A percentile compares a stretch with the other conserved stretches of the same genome.
phyloP scores from a whole-genome alignment of 1,284 basidiomycete species.

The Ganoderma boninense region DNA sequence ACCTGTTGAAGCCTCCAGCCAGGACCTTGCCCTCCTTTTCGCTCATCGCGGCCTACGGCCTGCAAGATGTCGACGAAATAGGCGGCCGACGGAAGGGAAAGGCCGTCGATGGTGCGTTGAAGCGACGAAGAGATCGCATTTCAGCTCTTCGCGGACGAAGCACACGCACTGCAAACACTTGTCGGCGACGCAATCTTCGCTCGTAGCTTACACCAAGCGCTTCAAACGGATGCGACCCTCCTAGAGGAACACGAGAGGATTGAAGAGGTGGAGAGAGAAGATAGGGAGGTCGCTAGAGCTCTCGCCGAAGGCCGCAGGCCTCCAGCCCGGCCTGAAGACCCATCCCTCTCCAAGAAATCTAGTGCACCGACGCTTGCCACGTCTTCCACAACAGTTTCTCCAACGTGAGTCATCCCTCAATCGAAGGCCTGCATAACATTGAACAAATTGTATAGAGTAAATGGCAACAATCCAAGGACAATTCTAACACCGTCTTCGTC shows the following conservation, averaged over 20 bases:
- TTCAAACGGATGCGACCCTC: constrained; percentile 38
- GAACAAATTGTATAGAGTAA: neutral
- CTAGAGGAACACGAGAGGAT: constrained; percentile 38
- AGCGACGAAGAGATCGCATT: constrained; percentile 61
- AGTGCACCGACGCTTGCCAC: neutral
- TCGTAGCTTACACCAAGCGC: constrained; percentile 45
- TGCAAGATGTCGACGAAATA: constrained; percentile 51
- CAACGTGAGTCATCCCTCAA: neutral
- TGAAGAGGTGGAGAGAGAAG: constrained; percentile 44
- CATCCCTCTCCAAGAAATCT: neutral
- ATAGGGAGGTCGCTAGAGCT: constrained; percentile 47
- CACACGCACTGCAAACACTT: constrained; percentile 43
- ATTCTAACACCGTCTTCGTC: constrained; percentile 10
- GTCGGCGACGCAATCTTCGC: constrained; percentile 49
- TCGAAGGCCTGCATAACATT: neutral
- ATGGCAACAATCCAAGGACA: neutral
- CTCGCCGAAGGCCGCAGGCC: constrained; percentile 39
- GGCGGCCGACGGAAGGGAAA: constrained; percentile 51
- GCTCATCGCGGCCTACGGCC: constrained; percentile 39
- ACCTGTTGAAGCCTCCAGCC: neutral
- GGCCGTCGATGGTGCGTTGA: constrained; percentile 37
- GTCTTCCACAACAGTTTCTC: neutral
- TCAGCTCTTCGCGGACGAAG: constrained; percentile 51
- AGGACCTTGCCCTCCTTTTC: constrained; percentile 18
- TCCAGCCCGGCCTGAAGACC: constrained; percentile 25